These are phyloP conservation scores for Stromatinia cepivora DNA, from an alignment of 2,329 filamentous ascomycete genomes.

Conservation along the genomic window DNA sequence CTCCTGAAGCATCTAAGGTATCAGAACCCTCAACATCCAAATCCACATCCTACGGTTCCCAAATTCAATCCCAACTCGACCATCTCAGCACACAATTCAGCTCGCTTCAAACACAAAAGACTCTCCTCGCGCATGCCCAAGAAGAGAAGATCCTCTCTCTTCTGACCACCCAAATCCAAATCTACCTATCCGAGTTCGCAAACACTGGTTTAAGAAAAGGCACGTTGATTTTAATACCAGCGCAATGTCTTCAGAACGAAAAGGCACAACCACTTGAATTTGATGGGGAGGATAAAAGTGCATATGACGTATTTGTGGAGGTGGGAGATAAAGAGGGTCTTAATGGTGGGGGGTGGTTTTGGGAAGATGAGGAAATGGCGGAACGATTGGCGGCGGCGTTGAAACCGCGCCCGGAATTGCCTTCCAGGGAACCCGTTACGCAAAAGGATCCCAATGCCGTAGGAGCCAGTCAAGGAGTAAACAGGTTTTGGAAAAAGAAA, in stretches of 20 bases:
- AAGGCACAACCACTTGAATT: conserved; percentile 34
- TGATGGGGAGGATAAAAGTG: conserved; percentile 30
- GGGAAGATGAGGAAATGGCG: conserved; percentile 37
- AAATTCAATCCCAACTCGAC: conserved; percentile 35
- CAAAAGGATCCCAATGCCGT: background rate
- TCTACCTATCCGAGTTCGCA: conserved; percentile 36
- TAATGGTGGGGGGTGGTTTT: conserved; percentile 30
- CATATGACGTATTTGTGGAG: conserved; percentile 31
- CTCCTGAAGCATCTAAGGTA: background rate
- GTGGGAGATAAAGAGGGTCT: conserved; percentile 31
- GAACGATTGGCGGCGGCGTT: conserved; percentile 31
- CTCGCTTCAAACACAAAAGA: conserved; percentile 29
- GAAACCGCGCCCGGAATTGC: conserved; percentile 27
- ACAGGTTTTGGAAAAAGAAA: conserved; percentile 31
- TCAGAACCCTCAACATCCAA: conserved; percentile 13
- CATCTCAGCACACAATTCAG: conserved; percentile 33
- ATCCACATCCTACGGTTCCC: conserved; percentile 30
- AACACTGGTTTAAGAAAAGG: conserved; percentile 32
- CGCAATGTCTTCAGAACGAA: conserved; percentile 29
- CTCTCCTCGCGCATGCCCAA: conserved; percentile 32
- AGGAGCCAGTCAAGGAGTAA: background rate
- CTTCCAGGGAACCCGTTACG: conserved; percentile 24
- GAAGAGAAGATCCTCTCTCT: conserved; percentile 36
- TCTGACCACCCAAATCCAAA: conserved; percentile 36
- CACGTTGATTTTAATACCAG: conserved; percentile 37